These are phyloP conservation scores for Lathyrus sativus DNA, from an alignment of 306 rosid genomes.

Conservation along the genomic window DNA sequence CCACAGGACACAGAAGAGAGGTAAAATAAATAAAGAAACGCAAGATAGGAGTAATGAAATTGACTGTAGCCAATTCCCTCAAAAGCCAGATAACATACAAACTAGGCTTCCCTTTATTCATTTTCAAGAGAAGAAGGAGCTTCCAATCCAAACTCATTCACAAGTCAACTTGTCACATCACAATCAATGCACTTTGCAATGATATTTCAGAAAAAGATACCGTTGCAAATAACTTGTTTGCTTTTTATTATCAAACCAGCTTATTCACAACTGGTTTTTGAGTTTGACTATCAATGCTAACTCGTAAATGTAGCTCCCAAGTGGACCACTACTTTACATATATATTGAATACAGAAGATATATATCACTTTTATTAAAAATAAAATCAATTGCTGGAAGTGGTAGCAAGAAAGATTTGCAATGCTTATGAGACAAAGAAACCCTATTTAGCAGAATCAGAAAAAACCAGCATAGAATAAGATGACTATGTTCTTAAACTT, in stretches of 20 bases:
- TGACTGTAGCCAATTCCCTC: conserved; percentile 1
- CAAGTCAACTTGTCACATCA: conserved; percentile 20
- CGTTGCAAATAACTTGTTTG: not conserved
- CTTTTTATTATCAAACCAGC: conserved; percentile 15
- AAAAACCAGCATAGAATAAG: not conserved
- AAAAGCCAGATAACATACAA: not conserved
- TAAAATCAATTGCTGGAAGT: not conserved
- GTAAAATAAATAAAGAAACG: not conserved
- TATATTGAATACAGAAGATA: not conserved
- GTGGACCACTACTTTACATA: not conserved
- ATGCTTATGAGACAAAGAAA: conserved; percentile 8
- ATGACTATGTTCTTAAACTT: not conserved
- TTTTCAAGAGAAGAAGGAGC: not conserved
- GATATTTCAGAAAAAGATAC: conserved; percentile 1
- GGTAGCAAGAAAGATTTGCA: not conserved
- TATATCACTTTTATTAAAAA: not conserved
- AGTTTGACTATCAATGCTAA: not conserved
- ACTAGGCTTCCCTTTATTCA: conserved; percentile 1
- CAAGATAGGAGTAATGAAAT: not conserved
- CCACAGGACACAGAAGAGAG: not conserved
- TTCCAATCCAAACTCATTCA: not conserved
- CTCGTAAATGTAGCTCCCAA: not conserved
- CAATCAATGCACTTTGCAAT: not conserved
- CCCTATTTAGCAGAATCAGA: conserved; percentile 25
- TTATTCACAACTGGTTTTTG: not conserved